Base-by-base conservation (phyloP, 2,329 filamentous ascomycete genomes). In the Akanthomyces lecanii region DNA sequence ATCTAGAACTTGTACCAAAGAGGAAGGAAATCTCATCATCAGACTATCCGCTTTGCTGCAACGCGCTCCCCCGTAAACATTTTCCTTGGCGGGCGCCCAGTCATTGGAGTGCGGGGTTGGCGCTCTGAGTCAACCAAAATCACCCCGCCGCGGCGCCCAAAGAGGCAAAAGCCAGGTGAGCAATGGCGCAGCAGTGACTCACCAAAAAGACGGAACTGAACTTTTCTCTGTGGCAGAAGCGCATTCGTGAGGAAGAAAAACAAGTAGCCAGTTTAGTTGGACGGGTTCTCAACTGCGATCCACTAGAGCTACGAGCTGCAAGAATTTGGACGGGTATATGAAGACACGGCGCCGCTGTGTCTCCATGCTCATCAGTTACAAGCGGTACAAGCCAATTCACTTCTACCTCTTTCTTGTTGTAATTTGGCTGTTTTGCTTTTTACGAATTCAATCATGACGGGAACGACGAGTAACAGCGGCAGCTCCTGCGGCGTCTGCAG, bases 401-500 rank as follows among this genome's bases (percentile, higher is more conserved):
- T 28, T 50, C 14, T 11, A 23, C 28, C 23, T 18, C 40, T 33
- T 38, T 11, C 47, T 38, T 14, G 12, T 30, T 54, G 11, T 21
- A 16, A 2, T n/a, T 16, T 28, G 12, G 21, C 11, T 23, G 21
- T 28, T 25, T n/a, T 11, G 10, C 28, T 1, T 38, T 38, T 47
- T 59, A 14, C 28, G 8, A 14, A n/a, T 47, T 53, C 25, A 11
- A 47, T 38, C 21, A 54, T 61, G 58, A 61, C 58, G 28, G 58
- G 40, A 61, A 61, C 14, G 7, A 47, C 21, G 5, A 61, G 36
- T 18, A 44, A 7, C 28, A 23, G 57, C n/a, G 25, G 28, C 2
- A 61, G 58, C 50, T 53, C 58, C n/a, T 61, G 58, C 40, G 40
- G 58, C n/a, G 44, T 30, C 23, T 64, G 63, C 30, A 52, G 44